phyloP scores from a whole-genome alignment of 805 yeast genomes.

The Saccharomycopsis sp. region DNA sequence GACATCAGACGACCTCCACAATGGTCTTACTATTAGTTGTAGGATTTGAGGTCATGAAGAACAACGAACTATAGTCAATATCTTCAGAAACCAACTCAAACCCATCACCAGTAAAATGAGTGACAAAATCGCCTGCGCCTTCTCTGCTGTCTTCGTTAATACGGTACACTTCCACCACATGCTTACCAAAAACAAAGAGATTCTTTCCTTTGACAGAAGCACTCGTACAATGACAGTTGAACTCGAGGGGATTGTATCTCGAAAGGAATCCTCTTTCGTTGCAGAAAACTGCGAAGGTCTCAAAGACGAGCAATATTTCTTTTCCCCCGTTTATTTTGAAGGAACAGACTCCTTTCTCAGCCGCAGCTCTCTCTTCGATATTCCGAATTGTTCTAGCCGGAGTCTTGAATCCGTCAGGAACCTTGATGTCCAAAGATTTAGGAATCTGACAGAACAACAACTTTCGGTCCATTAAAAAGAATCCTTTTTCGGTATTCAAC shows the following conservation, averaged over 20 bases:
- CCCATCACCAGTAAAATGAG: slow-evolving; percentile 13
- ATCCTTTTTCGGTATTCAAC: slow-evolving; percentile 17
- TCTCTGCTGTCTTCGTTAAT: slow-evolving; percentile 1
- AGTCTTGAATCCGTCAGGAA: neutral
- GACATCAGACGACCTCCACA: neutral
- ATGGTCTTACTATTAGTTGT: neutral
- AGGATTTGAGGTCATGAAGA: slow-evolving; percentile 7
- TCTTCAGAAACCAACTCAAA: slow-evolving; percentile 10
- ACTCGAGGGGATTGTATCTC: slow-evolving; percentile 9
- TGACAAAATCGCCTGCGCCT: neutral
- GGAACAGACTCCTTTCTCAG: slow-evolving; percentile 12
- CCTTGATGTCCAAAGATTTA: slow-evolving; percentile 7
- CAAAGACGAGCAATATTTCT: slow-evolving; percentile 15
- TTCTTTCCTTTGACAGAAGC: slow-evolving; percentile 8
- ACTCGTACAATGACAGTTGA: slow-evolving; percentile 9
- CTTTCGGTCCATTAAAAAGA: slow-evolving; percentile 15
- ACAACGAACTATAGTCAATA: neutral
- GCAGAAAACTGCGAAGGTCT: slow-evolving; percentile 18
- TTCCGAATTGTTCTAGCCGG: neutral
- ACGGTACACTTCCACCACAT: slow-evolving; percentile 15
- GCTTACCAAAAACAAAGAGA: slow-evolving; percentile 8
- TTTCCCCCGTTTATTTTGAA: slow-evolving; percentile 9
- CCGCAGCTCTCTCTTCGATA: slow-evolving; percentile 10
- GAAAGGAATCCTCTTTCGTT: slow-evolving; percentile 20
- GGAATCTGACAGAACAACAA: slow-evolving; percentile 13